Evolutionary conservation across 108 stramenopile genomes (phyloP).

Genomic region (Stephanodiscus minutulus): DNA sequence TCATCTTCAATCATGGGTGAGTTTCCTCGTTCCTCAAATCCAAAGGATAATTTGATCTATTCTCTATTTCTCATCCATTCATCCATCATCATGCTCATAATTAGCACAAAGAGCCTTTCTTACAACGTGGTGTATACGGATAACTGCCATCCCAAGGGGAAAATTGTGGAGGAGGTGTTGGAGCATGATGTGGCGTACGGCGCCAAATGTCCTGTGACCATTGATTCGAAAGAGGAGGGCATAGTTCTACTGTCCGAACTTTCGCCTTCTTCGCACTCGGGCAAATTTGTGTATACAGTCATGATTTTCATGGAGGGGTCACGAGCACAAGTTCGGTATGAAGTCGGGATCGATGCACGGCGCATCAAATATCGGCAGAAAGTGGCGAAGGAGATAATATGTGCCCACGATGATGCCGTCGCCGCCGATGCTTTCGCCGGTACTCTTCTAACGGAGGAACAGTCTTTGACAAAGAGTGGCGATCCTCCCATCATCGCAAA

Average conservation of each 20-base stretch:
- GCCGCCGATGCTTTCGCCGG: not conserved
- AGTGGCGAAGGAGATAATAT: not conserved
- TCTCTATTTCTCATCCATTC: not conserved
- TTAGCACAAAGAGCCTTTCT: not conserved
- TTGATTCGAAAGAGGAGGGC: constrained; percentile 6
- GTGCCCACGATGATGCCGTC: not conserved
- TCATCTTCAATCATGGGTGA: constrained; percentile 3
- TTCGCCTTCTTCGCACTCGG: not conserved
- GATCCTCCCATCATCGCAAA: not conserved
- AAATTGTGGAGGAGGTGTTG: not conserved
- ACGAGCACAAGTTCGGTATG: not conserved
- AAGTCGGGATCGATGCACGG: constrained; percentile 1
- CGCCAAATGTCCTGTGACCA: constrained; percentile 9
- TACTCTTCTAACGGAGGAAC: not conserved
- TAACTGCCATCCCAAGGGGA: not conserved
- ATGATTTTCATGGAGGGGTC: constrained; percentile 5
- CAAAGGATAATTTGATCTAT: not conserved
- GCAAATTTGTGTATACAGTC: constrained; percentile 4
- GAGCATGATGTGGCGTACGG: constrained; percentile 10
- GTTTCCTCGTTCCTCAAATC: not conserved
- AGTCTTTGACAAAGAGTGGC: not conserved
- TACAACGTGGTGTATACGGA: constrained; percentile 3
- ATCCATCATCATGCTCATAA: not conserved
- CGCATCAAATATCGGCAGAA: constrained; percentile 14
- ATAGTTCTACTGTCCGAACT: constrained; percentile 1